Percentiles rank a stretch among this genome's conserved stretches.
Conservation (phyloP, 345 rosid genomes). For the Orychophragmus violaceus region DNA sequence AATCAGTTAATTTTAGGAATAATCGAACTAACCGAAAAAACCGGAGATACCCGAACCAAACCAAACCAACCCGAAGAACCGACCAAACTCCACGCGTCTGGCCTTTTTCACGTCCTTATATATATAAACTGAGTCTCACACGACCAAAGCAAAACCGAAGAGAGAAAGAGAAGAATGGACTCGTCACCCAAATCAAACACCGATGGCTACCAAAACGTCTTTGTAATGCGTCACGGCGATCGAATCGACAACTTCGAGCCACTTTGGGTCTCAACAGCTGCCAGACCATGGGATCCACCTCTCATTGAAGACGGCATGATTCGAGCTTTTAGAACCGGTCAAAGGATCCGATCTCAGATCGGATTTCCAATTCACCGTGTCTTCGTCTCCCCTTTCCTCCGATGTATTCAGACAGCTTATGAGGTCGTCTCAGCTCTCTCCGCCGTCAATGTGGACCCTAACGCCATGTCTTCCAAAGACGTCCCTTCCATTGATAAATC, state of each 20-base stretch:
- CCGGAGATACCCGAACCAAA: no score
- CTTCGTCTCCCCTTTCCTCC: constrained; percentile 78
- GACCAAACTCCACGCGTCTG: no score
- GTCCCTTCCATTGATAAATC: constrained; percentile 40
- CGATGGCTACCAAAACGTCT: constrained; percentile 44
- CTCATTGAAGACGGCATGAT: constrained; percentile 40
- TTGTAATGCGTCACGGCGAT: constrained; percentile 94
- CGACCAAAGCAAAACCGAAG: not conserved
- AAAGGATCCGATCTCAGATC: constrained; percentile 40
- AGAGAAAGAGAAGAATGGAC: constrained; percentile 11
- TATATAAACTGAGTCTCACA: not conserved
- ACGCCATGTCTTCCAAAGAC: constrained; percentile 30
- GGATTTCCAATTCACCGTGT: constrained; percentile 73
- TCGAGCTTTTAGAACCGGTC: constrained; percentile 49
- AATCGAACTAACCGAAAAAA: no score
- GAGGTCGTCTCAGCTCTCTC: constrained; percentile 53
- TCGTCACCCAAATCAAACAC: constrained; percentile 9
- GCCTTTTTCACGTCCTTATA: not conserved
- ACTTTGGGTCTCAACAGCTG: constrained; percentile 52
- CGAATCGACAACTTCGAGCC: constrained; percentile 64
- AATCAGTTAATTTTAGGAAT: no score
- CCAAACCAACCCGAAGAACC: no score
- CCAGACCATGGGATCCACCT: constrained; percentile 82
- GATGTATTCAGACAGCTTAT: constrained; percentile 73
- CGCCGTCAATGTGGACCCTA: constrained; percentile 32